Conservation (phyloP, 192 early-diverging fungal genomes). For the Linnemannia exigua region DNA sequence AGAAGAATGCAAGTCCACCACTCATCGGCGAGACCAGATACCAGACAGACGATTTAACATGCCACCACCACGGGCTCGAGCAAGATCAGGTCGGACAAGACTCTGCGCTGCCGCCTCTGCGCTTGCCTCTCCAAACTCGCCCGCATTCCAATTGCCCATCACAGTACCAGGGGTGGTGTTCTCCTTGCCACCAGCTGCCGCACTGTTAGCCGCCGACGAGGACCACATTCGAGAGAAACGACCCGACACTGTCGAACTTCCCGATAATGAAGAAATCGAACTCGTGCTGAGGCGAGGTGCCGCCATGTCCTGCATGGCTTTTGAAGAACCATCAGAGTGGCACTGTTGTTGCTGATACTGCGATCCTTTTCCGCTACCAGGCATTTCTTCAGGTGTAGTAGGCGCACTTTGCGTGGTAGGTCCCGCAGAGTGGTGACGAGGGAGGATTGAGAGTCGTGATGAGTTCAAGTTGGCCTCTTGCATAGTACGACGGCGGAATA, state of each 20-base stretch:
- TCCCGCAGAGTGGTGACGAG: slow-evolving; percentile 35
- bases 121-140: slow-evolving; percentile 40
- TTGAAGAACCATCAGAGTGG: neutral
- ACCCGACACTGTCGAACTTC: slow-evolving; percentile 38
- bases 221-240: slow-evolving; percentile 50
- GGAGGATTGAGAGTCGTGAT: slow-evolving; percentile 8
- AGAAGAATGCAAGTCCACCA: neutral
- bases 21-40: slow-evolving; percentile 45
- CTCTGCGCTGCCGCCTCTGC: slow-evolving; percentile 20
- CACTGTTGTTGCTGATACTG: neutral
- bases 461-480: slow-evolving; percentile 9
- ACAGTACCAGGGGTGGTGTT: neutral
- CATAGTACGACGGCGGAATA: slow-evolving; percentile 42
- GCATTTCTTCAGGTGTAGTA: neutral
- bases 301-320: slow-evolving; percentile 17
- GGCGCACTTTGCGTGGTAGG: slow-evolving; percentile 1
- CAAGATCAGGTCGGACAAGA: slow-evolving; percentile 10
- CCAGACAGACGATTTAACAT: slow-evolving; percentile 52
- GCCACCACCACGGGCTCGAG: slow-evolving; percentile 1
- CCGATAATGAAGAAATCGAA: slow-evolving; percentile 25
- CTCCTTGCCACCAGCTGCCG: slow-evolving; percentile 16
- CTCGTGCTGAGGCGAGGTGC: slow-evolving; percentile 27
- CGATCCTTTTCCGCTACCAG: neutral
- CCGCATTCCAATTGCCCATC: slow-evolving; percentile 20
- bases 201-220: neutral